Evolutionary conservation across 176 grass and related monocot genomes (phyloP), one percentile per base, ranked within the genome.

Genomic region (Oryza punctata): DNA sequence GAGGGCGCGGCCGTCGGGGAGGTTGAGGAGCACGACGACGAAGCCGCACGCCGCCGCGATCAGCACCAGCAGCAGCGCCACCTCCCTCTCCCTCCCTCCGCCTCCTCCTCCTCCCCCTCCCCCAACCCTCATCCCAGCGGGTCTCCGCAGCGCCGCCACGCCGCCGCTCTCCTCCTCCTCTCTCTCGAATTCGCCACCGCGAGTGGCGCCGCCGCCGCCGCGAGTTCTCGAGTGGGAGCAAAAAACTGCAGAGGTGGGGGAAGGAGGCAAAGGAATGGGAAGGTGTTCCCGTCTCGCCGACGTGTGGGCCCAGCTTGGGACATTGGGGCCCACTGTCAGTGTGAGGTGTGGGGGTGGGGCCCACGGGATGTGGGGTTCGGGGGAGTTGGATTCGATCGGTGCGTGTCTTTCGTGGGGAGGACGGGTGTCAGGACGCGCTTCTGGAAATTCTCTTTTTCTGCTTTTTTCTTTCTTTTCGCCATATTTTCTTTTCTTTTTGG

Each of bases 1-100:
- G 71, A 24, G 40, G 19, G 67, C 15, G 57, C 6, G 41, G 67
- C 12, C 59, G 61, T 81, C 82, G 75, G 87, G 88, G 72, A 90
- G 88, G 65, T 90, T 70, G 72, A 90, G 83, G 11, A 90, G 66
- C 18, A 85, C 26, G 60, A 90, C 35, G 26, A 73, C 57, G 83
- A 90, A 54, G 45, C 73, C 73, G 78, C 78, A 86, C 6, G 78
- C 73, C 21, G 78, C 57, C 14, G 83, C 83, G 88, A 86, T 37
- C 45, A 86, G 67, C 57, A 90, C 73, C 83, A 82, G 57, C 75
- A 49, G 15, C 41, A 44, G 30, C 68, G 85, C 71, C 3, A 38
- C 8, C 52, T 10, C 41, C 29, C 37, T 5, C 38, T 10, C 41
- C 29, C 37, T 5, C 38, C 26, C 47, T 32, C 35, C 7, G 7